These are phyloP conservation scores for Backusella luteola DNA, from an alignment of 192 early-diverging fungal species.

Conservation along the genomic window DNA sequence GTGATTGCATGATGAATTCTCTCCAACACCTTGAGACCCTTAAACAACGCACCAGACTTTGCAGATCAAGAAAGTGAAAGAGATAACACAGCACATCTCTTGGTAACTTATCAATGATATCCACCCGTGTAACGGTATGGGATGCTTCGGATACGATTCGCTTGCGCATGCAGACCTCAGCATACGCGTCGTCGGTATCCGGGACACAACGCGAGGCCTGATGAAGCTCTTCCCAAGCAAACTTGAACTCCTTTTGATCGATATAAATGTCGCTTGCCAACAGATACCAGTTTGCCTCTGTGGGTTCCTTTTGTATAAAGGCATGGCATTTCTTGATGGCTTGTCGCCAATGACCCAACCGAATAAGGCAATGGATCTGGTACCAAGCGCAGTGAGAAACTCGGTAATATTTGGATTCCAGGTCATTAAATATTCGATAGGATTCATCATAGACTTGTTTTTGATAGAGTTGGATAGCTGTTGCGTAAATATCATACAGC, in stretches of 20 bases:
- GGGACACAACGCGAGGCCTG: not conserved
- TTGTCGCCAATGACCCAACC: not conserved
- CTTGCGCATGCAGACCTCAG: not conserved
- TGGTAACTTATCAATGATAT: conserved; percentile 8
- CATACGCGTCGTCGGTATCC: not conserved
- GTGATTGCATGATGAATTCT: not conserved
- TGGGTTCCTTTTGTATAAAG: not conserved
- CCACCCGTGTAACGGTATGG: not conserved
- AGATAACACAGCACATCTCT: conserved; percentile 5
- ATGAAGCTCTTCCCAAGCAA: conserved; percentile 1
- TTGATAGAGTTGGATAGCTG: not conserved
- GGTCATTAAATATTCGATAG: not conserved
- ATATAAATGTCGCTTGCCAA: not conserved
- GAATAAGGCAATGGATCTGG: conserved; percentile 9
- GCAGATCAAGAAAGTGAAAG: not conserved
- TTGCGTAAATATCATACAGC: conserved; percentile 1
- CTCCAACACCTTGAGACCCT: conserved; percentile 16
- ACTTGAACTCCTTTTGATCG: not conserved
- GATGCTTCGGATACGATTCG: not conserved
- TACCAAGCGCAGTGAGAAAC: not conserved
- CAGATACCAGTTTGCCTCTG: not conserved
- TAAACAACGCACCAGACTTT: not conserved
- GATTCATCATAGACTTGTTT: not conserved
- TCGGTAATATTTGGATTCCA: not conserved
- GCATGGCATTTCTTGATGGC: conserved; percentile 1